These are phyloP conservation scores for Coleophoma cylindrospora DNA, from an alignment of 2,329 filamentous ascomycete genomes.

Conservation along the genomic window DNA sequence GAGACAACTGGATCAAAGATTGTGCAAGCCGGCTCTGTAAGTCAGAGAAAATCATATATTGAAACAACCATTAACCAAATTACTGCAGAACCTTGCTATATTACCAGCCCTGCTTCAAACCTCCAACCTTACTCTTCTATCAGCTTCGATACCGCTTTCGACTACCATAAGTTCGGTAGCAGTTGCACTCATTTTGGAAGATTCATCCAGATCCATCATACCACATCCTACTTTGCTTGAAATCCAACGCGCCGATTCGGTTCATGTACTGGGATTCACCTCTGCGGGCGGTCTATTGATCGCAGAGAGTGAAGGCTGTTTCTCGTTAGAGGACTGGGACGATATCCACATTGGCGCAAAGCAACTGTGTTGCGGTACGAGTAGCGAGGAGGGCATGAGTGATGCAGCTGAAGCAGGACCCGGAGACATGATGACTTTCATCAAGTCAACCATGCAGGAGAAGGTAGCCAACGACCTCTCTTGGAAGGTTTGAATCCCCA, in stretches of 20 bases:
- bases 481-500: slow-evolving; percentile 41
- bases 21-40: slow-evolving; percentile 54
- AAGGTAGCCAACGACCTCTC: slow-evolving; percentile 49
- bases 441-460: slow-evolving; percentile 55
- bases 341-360: slow-evolving; percentile 60
- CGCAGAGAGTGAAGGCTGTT: slow-evolving; percentile 76
- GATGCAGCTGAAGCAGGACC: slow-evolving; percentile 35
- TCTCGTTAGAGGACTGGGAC: slow-evolving; percentile 73
- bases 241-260: slow-evolving; percentile 58
- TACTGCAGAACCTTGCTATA: slow-evolving; percentile 64
- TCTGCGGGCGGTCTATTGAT: slow-evolving; percentile 68
- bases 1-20: slow-evolving; percentile 58
- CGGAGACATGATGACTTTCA: slow-evolving; percentile 49
- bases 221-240: slow-evolving; percentile 59
- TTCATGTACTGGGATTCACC: slow-evolving; percentile 84
- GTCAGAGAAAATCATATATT: slow-evolving; percentile 1
- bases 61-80: slow-evolving; percentile 8
- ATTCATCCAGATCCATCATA: slow-evolving; percentile 37
- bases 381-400: slow-evolving; percentile 18
- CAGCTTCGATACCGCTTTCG: slow-evolving; percentile 75
- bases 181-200: slow-evolving; percentile 48
- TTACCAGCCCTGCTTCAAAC: slow-evolving; percentile 82
- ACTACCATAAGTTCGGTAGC: slow-evolving; percentile 64
- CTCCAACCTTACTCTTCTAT: slow-evolving; percentile 71
- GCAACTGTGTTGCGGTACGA: slow-evolving; percentile 51